phyloP scores from a whole-genome alignment of 108 stramenopile genomes.

The Cyclotella kingstonii region DNA sequence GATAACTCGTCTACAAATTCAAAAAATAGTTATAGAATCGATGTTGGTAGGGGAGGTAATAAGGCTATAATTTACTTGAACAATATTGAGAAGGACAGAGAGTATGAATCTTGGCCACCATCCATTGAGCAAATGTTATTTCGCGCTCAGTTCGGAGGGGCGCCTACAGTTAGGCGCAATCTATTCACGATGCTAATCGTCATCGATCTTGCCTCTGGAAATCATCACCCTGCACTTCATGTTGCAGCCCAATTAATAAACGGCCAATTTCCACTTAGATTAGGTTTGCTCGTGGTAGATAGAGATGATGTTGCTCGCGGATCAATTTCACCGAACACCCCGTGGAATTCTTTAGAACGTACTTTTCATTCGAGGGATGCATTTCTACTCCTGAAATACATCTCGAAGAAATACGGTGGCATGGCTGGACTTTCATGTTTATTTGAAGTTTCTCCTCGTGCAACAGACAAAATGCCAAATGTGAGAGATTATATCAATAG shows the following conservation, averaged over 20 bases:
- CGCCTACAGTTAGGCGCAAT: conserved; percentile 73
- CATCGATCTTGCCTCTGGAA: conserved; percentile 50
- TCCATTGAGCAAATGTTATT: conserved; percentile 62
- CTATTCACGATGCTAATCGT: conserved; percentile 75
- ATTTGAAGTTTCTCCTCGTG: neutral
- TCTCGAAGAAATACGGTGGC: conserved; percentile 35
- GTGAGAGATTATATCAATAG: conserved; percentile 24
- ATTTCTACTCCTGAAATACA: conserved; percentile 21
- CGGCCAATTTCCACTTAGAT: conserved; percentile 54
- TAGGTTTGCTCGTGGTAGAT: conserved; percentile 65
- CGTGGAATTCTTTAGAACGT: conserved; percentile 23
- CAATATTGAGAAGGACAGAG: conserved; percentile 75
- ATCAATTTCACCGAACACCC: conserved; percentile 11
- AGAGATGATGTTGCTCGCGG: conserved; percentile 43
- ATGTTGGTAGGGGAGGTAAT: conserved; percentile 75
- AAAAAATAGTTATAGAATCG: conserved; percentile 55
- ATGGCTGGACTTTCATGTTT: conserved; percentile 42
- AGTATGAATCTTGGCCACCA: conserved; percentile 62
- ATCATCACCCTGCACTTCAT: conserved; percentile 36
- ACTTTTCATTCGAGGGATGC: conserved; percentile 36
- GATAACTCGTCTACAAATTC: neutral
- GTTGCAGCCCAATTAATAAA: conserved; percentile 59
- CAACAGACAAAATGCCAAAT: conserved; percentile 2
- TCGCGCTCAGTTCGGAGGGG: conserved; percentile 70
- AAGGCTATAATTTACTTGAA: conserved; percentile 72